phyloP scores from a whole-genome alignment of 2,329 filamentous ascomycete genomes.

The Rhexocercosporidium sp. region DNA sequence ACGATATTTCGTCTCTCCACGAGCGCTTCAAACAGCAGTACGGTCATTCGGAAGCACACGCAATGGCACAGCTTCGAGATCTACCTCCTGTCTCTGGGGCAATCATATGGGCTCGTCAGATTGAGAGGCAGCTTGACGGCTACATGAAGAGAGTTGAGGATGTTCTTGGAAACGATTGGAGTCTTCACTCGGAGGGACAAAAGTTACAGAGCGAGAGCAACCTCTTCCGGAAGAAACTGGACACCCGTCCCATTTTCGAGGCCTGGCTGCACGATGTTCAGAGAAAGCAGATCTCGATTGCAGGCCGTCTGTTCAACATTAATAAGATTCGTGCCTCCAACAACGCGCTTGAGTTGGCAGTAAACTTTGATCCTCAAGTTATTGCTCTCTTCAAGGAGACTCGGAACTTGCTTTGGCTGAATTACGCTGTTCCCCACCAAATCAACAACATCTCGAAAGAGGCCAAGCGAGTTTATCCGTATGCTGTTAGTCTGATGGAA shows the following conservation, averaged over 20 bases:
- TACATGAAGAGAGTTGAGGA: slow-evolving; percentile 99
- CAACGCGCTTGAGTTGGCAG: slow-evolving; percentile 83
- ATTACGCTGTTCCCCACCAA: slow-evolving; percentile 90
- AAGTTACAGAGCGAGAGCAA: slow-evolving; percentile 91
- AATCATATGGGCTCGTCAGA: slow-evolving; percentile 97
- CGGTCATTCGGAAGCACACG: slow-evolving; percentile 95
- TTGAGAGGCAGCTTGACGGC: slow-evolving; percentile 90
- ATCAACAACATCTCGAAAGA: slow-evolving; percentile 97
- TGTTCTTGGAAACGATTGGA: slow-evolving; percentile 93
- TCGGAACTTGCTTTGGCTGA: slow-evolving; percentile 92
- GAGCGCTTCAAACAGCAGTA: slow-evolving; percentile 99
- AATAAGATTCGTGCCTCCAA: slow-evolving; percentile 87
- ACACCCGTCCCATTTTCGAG: slow-evolving; percentile 92
- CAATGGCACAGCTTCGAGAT: slow-evolving; percentile 97
- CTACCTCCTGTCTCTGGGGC: slow-evolving; percentile 94
- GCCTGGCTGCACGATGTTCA: slow-evolving; percentile 94
- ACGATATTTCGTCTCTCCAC: slow-evolving; percentile 90
- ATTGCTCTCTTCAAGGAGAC: slow-evolving; percentile 99
- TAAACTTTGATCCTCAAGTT: slow-evolving; percentile 97
- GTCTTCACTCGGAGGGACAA: slow-evolving; percentile 90
- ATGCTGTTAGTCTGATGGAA: slow-evolving; percentile 97
- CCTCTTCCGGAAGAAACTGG: slow-evolving; percentile 94
- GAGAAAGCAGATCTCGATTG: slow-evolving; percentile 86
- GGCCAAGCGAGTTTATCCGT: slow-evolving; percentile 97
- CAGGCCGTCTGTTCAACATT: slow-evolving; percentile 90